Percentiles rank a stretch among this genome's conserved stretches.
Evolutionary conservation across 1,139 yeast species (phyloP).

Genomic region (Protomyces macrosporus): DNA sequence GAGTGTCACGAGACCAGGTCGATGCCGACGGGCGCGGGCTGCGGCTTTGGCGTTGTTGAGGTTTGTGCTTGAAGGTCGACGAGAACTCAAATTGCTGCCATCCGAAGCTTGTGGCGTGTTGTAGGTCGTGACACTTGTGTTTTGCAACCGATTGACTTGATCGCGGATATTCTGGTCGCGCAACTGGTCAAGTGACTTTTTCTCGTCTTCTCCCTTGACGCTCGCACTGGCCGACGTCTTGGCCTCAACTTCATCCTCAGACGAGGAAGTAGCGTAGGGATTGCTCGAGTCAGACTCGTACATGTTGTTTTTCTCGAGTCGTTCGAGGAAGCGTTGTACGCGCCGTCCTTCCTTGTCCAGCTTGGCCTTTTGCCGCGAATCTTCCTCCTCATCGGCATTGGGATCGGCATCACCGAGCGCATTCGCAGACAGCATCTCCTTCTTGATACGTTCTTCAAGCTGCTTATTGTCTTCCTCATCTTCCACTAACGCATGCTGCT

Average conservation of each 20-base stretch:
- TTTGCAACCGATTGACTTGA: conserved; percentile 19
- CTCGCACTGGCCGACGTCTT: conserved; percentile 22
- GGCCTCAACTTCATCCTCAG: conserved; percentile 22
- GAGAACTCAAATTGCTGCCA: conserved; percentile 9
- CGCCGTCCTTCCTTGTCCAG: conserved; percentile 90
- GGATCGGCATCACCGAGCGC: conserved; percentile 61
- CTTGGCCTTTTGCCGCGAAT: conserved; percentile 61
- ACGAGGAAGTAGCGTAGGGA: conserved; percentile 29
- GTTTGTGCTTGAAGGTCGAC: conserved; percentile 15
- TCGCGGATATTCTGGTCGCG: conserved; percentile 23
- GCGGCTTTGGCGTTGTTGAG: conserved; percentile 9
- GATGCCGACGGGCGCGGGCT: conserved; percentile 4
- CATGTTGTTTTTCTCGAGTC: conserved; percentile 81
- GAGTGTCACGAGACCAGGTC: conserved; percentile 10
- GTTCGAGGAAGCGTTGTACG: conserved; percentile 73
- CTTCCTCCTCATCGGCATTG: conserved; percentile 49
- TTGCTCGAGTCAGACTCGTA: conserved; percentile 84
- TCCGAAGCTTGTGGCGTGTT: conserved; percentile 6
- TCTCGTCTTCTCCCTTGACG: conserved; percentile 22
- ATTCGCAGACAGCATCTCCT: conserved; percentile 82
- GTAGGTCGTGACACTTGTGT: conserved; percentile 16
- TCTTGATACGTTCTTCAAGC: conserved; percentile 79
- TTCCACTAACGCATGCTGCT: conserved; percentile 96
- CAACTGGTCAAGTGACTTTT: conserved; percentile 11
- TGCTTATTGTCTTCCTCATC: conserved; percentile 92